Conservation (phyloP, 306 rosid genomes). For the barrel medic (Medicago truncatula) region MtrunA17r5.0-ANR NC_053049.1:35243501-35244000, state of each 20-base stretch:
- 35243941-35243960: conserved; percentile 43
- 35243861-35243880: conserved; percentile 83
- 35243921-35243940: conserved; percentile 69
- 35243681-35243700: conserved; percentile 50
- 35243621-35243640: conserved; percentile 41
- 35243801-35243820: conserved; percentile 95
- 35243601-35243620: conserved; percentile 43
- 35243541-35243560: conserved; percentile 47
- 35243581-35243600: conserved; percentile 38
- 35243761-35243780: conserved; percentile 52
- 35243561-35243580: conserved; percentile 45
- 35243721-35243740: conserved; percentile 42
- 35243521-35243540: conserved; percentile 41
- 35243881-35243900: conserved; percentile 83
- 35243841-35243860: conserved; percentile 89
- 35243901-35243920: conserved; percentile 94
- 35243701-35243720: conserved; percentile 46
- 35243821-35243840: conserved; percentile 89
- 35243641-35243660: conserved; percentile 48
- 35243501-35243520: conserved; percentile 57
- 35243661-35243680: conserved; percentile 40
- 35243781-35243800: conserved; percentile 77
- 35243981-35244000: conserved; percentile 55
- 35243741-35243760: conserved; percentile 42
- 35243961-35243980: conserved; percentile 53